These are phyloP conservation scores for Cladosporium halotolerans DNA, from an alignment of 2,329 filamentous ascomycete genomes.

Conservation along the genomic window DNA sequence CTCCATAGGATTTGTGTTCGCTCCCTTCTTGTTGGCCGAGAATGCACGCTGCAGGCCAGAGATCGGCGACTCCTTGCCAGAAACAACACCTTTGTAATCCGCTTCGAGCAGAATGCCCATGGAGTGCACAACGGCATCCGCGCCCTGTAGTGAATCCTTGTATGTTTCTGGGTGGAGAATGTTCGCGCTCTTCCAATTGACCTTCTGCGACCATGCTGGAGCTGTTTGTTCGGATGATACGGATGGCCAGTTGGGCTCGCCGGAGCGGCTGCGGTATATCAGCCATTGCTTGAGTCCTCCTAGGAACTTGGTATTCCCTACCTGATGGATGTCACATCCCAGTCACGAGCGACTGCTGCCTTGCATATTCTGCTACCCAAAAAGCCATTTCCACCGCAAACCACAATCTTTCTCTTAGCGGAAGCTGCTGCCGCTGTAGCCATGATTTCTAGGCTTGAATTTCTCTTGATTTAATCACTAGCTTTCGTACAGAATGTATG, in stretches of 20 bases:
- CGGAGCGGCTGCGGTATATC: slow-evolving; percentile 63
- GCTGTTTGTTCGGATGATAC: slow-evolving; percentile 65
- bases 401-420: slow-evolving; percentile 53
- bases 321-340: slow-evolving; percentile 92
- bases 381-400: slow-evolving; percentile 92
- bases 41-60: slow-evolving; percentile 74
- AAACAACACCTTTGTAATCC: slow-evolving; percentile 91
- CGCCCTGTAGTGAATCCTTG: slow-evolving; percentile 64
- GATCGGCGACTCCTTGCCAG: slow-evolving; percentile 75
- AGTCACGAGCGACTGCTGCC: slow-evolving; percentile 75
- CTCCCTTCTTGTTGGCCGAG: slow-evolving; percentile 54
- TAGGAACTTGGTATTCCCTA: slow-evolving; percentile 35
- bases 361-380: slow-evolving; percentile 82
- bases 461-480: no score
- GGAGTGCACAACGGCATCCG: slow-evolving; percentile 83
- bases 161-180: slow-evolving; percentile 80
- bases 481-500: no score
- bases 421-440: slow-evolving; percentile 7
- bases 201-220: slow-evolving; percentile 73
- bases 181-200: slow-evolving; percentile 84
- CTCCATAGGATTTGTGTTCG: slow-evolving; percentile 61
- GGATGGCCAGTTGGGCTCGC: slow-evolving; percentile 76
- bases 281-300: not conserved
- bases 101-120: slow-evolving; percentile 96
- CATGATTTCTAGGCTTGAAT: not conserved